Evolutionary conservation across 2,329 filamentous ascomycete genomes (phyloP), one percentile per base, ranked within the genome.

Genomic region (Claviceps pazoutovae): DNA sequence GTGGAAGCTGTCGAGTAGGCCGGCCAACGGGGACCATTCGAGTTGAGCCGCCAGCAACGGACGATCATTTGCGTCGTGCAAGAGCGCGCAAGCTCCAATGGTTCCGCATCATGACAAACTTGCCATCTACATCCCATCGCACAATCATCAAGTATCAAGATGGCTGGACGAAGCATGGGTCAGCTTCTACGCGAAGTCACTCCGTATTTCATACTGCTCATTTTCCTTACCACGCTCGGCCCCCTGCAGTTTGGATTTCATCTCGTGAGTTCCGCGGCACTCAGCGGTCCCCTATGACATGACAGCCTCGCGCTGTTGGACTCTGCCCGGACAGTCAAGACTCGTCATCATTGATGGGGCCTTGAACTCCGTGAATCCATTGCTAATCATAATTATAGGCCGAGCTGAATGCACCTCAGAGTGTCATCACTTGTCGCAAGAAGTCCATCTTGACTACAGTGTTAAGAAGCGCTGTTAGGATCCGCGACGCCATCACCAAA

Each of bases 221-320:
- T 97, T 51, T 70, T 82, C 54, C 74, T 90, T 54, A 80, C 86
- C 44, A 94, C 89, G 0, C 70, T 96, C 17, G 93, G 91, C 0
- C 88, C 93, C 1, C 77, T 97, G 45, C 88, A 96, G 62, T 98
- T 96, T 64, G 93, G 93, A 56, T 96, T 88, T 68, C 91, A 97
- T 68, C 69, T 97, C 65, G 89, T 93, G 76, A 62, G 71, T 62
- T 34, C 39, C 19, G 21, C 21, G 17, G 11, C 17, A 9, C 23
- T 17, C 16, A 9, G 16, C 43, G 13, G 14, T 4, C 21, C 21
- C 41, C 17, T 19, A 21, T 19, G 41, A 21, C 6, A 6, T 23
- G 21, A 23, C 38, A n/a, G n/a, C 38, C 38, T n/a, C 38, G 14
- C 14, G 38, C 38, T 14, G 2, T n/a, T 39, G 38, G 16, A n/a